These are phyloP conservation scores for Metschnikowia rubicola DNA, from an alignment of 805 yeast genomes.

Conservation along the genomic window DNA sequence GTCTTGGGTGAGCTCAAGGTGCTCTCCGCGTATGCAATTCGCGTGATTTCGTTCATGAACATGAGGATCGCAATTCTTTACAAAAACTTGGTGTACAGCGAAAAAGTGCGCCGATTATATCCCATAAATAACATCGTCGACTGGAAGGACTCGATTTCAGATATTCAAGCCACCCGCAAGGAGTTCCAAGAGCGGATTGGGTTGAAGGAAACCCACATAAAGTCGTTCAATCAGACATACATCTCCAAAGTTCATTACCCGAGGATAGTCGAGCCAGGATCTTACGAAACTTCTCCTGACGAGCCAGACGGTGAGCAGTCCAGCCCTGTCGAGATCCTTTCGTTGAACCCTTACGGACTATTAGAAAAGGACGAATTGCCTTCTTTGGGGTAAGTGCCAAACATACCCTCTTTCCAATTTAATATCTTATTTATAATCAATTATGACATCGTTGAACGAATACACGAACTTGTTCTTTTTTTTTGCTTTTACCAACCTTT, in stretches of 20 bases:
- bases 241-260: slow-evolving; percentile 14
- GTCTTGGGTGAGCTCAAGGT: slow-evolving; percentile 16
- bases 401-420: no score
- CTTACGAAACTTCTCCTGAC: not conserved
- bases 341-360: slow-evolving; percentile 13
- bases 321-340: slow-evolving; percentile 9
- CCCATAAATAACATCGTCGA: slow-evolving; percentile 22
- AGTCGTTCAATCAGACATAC: slow-evolving; percentile 14
- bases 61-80: slow-evolving; percentile 28
- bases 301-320: not conserved
- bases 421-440: no score
- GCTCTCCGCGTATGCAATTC: slow-evolving; percentile 28
- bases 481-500: no score
- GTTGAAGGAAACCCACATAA: slow-evolving; percentile 25
- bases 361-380: slow-evolving; percentile 12
- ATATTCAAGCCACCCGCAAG: slow-evolving; percentile 22
- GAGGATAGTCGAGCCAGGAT: slow-evolving; percentile 1
- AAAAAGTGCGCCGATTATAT: slow-evolving; percentile 18
- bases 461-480: no score
- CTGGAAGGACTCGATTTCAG: slow-evolving; percentile 28
- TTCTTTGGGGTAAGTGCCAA: not conserved
- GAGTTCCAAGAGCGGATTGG: slow-evolving; percentile 22
- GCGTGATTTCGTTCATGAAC: slow-evolving; percentile 30
- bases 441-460: no score
- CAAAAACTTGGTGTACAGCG: slow-evolving; percentile 26